These are phyloP conservation scores for Actinomortierella wolfii DNA, from an alignment of 371 early-diverging fungal genomes.

Conservation along the genomic window DNA sequence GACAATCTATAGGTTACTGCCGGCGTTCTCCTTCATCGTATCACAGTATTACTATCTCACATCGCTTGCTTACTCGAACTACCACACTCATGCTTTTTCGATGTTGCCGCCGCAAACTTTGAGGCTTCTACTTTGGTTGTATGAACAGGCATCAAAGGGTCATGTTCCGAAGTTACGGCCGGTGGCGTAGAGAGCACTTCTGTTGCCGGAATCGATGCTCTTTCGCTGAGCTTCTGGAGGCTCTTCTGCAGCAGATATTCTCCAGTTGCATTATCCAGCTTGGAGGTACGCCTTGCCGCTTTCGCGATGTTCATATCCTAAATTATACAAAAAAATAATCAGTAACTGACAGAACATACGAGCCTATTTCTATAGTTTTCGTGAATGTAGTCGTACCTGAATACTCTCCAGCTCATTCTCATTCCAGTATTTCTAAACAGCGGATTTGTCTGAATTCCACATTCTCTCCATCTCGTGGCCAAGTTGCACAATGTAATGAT, in stretches of 20 bases:
- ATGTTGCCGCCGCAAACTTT: not conserved
- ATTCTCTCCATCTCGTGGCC: constrained; percentile 1
- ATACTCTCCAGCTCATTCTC: not conserved
- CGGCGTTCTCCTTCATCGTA: not conserved
- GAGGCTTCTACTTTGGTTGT: not conserved
- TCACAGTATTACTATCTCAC: not conserved
- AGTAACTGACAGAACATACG: not conserved
- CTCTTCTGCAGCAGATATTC: not conserved
- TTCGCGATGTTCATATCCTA: not conserved
- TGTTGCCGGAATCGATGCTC: too few relatives aligned
- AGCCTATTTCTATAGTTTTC: not conserved
- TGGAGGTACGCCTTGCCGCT: not conserved
- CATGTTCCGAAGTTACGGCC: not conserved
- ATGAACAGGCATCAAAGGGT: not conserved
- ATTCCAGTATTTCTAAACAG: constrained; percentile 3
- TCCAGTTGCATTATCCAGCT: not conserved
- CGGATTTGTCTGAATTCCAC: constrained; percentile 2
- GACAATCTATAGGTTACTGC: not conserved
- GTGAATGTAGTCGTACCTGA: constrained; percentile 5
- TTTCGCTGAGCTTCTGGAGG: not conserved
- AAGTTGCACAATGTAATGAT: not conserved
- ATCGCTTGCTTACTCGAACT: not conserved
- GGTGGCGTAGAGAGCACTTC: too few relatives aligned
- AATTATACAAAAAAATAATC: not conserved
- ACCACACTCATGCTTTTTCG: not conserved